Base-by-base conservation (phyloP, 2,329 filamentous ascomycete genomes). In the Scedosporium apiospermum region DNA sequence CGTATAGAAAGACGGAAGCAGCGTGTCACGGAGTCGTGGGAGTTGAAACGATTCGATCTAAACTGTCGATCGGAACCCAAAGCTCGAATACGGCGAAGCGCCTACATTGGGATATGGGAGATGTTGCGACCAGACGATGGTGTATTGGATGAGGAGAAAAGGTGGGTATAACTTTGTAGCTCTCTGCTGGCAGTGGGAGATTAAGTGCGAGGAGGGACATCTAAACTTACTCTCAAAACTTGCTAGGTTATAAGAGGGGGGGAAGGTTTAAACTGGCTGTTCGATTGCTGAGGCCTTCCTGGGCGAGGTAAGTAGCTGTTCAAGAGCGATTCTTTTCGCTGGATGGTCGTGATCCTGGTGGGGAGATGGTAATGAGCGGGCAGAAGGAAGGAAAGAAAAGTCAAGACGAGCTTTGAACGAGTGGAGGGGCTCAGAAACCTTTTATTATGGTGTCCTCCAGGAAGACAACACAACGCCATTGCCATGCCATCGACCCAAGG, bases 361-460 rank as follows among this genome's bases (percentile, higher is more conserved):
- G n/a, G n/a, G 41, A 26, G 30, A 42, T 21, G 38, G 38, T 14
- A 26, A 26, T 14, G 51, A 34, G 12, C 5, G 14, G 21, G 38
- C 26, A 26, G 44, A 62, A 41, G 60, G 53, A 26, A 34, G 26
- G 53, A 58, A 44, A 51, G 14, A 41, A 30, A 46, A 18, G 26
- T 30, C 14, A 49, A 21, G 23, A 38, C 7, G 38, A 34, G 23
- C 21, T 21, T 26, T 58, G 21, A 23, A 41, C 23, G 41, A 38
- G 57, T 41, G 26, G 60, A 57, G 60, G 30, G 60, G 58, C 18
- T 51, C 51, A 58, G 51, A 21, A 62, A 44, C 18, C 51, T 58
- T 62, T 62, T 62, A 62, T 62, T 57, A 21, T 23, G 27, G 10
- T 34, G 34, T 34, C 27, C 5, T 6, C 27, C 42, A 16, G 16